Conservation (phyloP, 495 filamentous ascomycete species). For the Clavariopsis aquatica region DNA sequence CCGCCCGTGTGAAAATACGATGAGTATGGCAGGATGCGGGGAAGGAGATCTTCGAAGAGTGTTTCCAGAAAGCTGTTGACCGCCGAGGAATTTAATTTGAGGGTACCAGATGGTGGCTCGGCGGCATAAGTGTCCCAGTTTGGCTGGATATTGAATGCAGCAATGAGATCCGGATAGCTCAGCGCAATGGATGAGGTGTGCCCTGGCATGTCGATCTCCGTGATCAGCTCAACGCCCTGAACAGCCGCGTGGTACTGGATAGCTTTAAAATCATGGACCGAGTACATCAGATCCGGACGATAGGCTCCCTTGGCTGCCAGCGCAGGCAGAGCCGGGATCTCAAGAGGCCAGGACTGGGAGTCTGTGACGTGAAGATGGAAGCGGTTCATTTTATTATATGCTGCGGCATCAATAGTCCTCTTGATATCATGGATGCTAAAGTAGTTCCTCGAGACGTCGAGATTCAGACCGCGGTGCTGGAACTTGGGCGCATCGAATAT, state of each 20-base stretch:
- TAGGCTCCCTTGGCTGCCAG: conserved; percentile 72
- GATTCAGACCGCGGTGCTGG: conserved; percentile 69
- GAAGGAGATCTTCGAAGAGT: conserved; percentile 70
- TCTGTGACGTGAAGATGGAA: conserved; percentile 80
- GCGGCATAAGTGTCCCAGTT: conserved; percentile 65
- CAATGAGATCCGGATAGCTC: conserved; percentile 70
- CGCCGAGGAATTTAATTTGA: conserved; percentile 68
- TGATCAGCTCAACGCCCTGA: conserved; percentile 69
- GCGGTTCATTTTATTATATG: conserved; percentile 77
- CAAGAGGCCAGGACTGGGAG: conserved; percentile 80
- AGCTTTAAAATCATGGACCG: conserved; percentile 58
- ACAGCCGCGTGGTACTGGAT: conserved; percentile 67
- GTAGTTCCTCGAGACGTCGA: conserved; percentile 70
- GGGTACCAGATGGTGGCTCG: conserved; percentile 73
- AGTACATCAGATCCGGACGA: conserved; percentile 59
- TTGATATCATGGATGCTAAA: conserved; percentile 63
- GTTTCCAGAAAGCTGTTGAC: conserved; percentile 69
- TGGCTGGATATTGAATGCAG: conserved; percentile 67
- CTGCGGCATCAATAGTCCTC: conserved; percentile 68
- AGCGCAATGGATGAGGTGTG: conserved; percentile 67
- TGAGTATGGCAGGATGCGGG: conserved; percentile 64
- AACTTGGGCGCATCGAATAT: conserved; percentile 70
- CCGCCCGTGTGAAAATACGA: conserved; percentile 81
- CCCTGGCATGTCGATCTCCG: conserved; percentile 82
- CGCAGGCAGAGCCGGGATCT: conserved; percentile 70